A percentile compares a stretch with the other conserved stretches of the same genome.
Evolutionary conservation across 768 basidiomycete species (phyloP).

Genomic region (Kwoniella pini): DNA sequence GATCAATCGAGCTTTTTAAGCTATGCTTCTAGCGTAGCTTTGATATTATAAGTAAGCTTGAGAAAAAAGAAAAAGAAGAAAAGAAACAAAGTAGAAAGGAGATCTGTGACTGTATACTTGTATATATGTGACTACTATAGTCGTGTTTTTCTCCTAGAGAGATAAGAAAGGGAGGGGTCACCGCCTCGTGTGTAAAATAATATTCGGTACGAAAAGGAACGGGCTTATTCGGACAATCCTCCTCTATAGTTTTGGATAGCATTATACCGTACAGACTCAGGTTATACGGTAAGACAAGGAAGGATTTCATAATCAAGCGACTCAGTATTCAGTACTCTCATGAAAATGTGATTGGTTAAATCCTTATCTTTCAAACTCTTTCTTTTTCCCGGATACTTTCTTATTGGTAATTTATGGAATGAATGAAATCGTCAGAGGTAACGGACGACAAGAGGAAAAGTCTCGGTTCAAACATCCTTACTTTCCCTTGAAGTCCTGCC

Average conservation of each 20-base stretch:
- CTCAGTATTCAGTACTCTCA: neutral
- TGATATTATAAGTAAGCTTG: neutral
- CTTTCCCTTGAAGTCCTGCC: too few species aligned
- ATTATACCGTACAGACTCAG: neutral
- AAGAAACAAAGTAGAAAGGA: neutral
- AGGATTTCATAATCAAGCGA: neutral
- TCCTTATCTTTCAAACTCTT: constrained; percentile 5
- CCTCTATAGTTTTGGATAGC: too few species aligned
- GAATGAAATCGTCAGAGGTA: too few species aligned
- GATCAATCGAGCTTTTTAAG: neutral
- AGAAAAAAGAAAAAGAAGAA: neutral
- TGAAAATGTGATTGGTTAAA: constrained; percentile 8
- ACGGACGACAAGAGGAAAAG: too few species aligned
- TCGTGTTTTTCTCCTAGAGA: neutral
- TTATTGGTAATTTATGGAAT: too few species aligned
- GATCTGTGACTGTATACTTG: neutral
- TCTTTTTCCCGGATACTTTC: too few species aligned
- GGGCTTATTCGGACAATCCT: neutral
- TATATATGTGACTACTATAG: neutral
- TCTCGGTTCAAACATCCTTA: too few species aligned
- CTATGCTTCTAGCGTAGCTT: neutral
- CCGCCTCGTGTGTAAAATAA: neutral
- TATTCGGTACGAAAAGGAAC: neutral
- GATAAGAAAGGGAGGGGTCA: neutral
- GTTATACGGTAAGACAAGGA: neutral